Conservation (phyloP, 345 rosid species). For the Nasturtium officinale region DNA sequence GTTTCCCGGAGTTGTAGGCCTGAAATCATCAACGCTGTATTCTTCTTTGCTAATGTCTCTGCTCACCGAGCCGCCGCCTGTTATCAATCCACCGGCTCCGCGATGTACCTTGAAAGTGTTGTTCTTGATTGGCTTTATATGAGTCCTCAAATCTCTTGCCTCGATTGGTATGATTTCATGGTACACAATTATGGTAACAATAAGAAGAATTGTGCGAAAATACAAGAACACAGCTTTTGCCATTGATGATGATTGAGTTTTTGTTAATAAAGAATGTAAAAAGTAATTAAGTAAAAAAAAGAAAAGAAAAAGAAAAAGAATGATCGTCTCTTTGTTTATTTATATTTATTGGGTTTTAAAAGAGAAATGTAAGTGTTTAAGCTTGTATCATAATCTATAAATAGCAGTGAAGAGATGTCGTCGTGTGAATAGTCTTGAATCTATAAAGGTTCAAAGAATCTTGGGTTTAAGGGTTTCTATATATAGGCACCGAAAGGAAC, state of each 20-base stretch:
- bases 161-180: conserved; percentile 41
- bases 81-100: conserved; percentile 15
- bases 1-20: conserved; percentile 48
- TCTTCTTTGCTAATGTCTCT: conserved; percentile 31
- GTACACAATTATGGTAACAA: conserved; percentile 38
- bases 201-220: conserved; percentile 34
- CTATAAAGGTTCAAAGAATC: conserved; percentile 17
- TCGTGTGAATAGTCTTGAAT: conserved; percentile 10
- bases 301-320: no score
- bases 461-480: conserved; percentile 23
- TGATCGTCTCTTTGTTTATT: neutral
- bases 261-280: neutral
- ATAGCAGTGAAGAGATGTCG: conserved; percentile 29
- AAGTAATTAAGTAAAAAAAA: neutral
- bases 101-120: neutral
- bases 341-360: neutral
- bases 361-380: neutral
- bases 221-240: conserved; percentile 18
- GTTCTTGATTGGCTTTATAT: conserved; percentile 23
- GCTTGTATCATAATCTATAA: conserved; percentile 16
- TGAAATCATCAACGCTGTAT: conserved; percentile 46
- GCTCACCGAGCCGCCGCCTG: neutral
- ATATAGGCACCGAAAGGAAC: conserved; percentile 26
- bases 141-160: conserved; percentile 46
- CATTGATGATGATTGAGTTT: conserved; percentile 36